These are phyloP conservation scores for Pyrenophora teres DNA, from an alignment of 2,329 filamentous ascomycete species.

Conservation along the genomic window DNA sequence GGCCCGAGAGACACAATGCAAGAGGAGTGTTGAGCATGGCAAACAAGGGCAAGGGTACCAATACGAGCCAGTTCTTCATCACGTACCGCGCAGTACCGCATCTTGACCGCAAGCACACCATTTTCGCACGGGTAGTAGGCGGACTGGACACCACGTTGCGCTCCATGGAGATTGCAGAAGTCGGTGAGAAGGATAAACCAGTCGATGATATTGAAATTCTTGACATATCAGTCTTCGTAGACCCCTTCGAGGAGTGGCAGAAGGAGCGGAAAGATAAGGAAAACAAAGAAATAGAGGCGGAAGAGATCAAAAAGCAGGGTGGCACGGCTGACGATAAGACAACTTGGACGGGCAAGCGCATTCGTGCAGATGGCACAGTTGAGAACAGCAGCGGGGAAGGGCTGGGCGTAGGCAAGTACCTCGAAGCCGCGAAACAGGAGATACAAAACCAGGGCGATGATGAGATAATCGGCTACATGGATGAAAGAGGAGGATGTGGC, in stretches of 20 bases:
- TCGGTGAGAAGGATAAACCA: conserved; percentile 76
- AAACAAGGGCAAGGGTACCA: conserved; percentile 98
- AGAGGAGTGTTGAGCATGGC: conserved; percentile 90
- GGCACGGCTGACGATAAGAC: conserved; percentile 85
- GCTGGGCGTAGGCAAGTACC: conserved; percentile 76
- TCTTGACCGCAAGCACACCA: conserved; percentile 94
- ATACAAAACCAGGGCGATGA: conserved; percentile 52
- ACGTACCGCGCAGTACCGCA: conserved; percentile 84
- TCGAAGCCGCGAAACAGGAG: conserved; percentile 63
- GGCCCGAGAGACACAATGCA: conserved; percentile 79
- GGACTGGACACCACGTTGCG: conserved; percentile 72
- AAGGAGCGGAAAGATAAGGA: conserved; percentile 62
- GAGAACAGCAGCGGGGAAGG: conserved; percentile 59
- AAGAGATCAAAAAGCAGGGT: conserved; percentile 66
- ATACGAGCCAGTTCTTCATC: conserved; percentile 94
- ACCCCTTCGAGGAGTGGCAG: conserved; percentile 93
- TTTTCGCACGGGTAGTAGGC: conserved; percentile 85
- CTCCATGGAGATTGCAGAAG: conserved; percentile 76
- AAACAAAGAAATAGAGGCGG: conserved; percentile 66
- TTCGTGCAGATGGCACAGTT: conserved; percentile 69
- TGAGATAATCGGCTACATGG: conserved; percentile 65
- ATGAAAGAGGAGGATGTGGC: conserved; percentile 67
- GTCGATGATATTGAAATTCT: conserved; percentile 78
- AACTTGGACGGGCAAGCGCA: conserved; percentile 95
- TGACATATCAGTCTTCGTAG: conserved; percentile 83